Evolutionary conservation across 2,329 filamentous ascomycete genomes (phyloP), one percentile per base, ranked within the genome.

Genomic region (Calonectria honghensis): DNA sequence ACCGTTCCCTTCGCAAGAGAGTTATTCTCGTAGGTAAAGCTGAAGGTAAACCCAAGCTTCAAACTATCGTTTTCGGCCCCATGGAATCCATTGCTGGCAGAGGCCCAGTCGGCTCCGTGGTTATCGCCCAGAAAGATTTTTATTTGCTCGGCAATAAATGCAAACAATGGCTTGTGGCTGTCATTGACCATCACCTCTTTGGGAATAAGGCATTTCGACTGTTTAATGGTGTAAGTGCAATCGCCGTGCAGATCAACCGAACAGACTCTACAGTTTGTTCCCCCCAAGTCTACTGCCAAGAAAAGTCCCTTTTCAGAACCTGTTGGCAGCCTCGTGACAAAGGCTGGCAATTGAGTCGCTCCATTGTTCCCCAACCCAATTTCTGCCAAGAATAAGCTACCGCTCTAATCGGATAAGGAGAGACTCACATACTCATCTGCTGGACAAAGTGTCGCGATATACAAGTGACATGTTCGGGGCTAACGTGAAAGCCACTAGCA

Each of bases 171-270:
- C 29, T 69, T 68, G 18, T 73, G 37, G 37, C 61, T 68, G 37
- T 50, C 35, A 11, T 64, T 64, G 6, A 72, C 54, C 64, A 63
- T 74, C 9, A 74, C 20, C 2, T 72, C 45, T 35, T 41, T 45
- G 1, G 68, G 73, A 24, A 68, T 52, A 6, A 29, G 32, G n/a
- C 51, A 41, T 35, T 68, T 74, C 4, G 73, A 72, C 35, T 74
- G 73, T 2, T 91, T 93, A 76, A 96, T 88, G 77, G 90, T 92
- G 86, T 95, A 95, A 63, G 92, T 95, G 76, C 91, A 93, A 85
- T 93, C 81, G 86, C 88, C 79, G 93, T 87, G 70, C 41, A 85
- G 57, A 10, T 81, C 70, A 2, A 85, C 80, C 1, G 81, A 82
- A 29, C 82, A 85, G 14, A 85, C 79, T 16, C 84, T 77, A 45